Conservation (phyloP, 2,329 filamentous ascomycete genomes). For the Fusarium sp. region DNA sequence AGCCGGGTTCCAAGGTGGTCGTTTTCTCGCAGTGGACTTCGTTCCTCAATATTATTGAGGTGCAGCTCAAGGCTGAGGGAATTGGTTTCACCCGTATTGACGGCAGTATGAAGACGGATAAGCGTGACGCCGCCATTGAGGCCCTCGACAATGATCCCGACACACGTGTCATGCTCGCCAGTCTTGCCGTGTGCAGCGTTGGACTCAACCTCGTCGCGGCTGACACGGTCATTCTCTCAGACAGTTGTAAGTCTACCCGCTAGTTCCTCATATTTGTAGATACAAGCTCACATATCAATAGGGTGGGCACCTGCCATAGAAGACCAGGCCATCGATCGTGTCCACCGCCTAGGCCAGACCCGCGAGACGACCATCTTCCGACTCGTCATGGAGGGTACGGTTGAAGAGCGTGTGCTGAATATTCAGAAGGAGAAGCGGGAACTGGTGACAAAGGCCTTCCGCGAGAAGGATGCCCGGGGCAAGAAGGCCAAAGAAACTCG, state of each 20-base stretch:
- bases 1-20: constrained; percentile 75
- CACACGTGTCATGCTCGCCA: constrained; percentile 83
- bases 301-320: constrained; percentile 95
- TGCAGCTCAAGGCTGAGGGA: constrained; percentile 70
- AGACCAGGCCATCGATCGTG: constrained; percentile 89
- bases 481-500: constrained; percentile 69
- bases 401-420: constrained; percentile 84
- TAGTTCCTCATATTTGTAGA: not conserved
- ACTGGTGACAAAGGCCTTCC: constrained; percentile 82
- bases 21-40: constrained; percentile 84
- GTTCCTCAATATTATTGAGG: constrained; percentile 79
- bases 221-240: constrained; percentile 85
- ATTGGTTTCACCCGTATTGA: constrained; percentile 80
- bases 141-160: constrained; percentile 74
- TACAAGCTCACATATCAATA: constrained; percentile 34
- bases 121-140: constrained; percentile 79
- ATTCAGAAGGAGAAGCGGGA: constrained; percentile 84
- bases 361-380: constrained; percentile 83
- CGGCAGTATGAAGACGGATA: constrained; percentile 78
- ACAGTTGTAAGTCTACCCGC: constrained; percentile 70
- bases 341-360: constrained; percentile 87
- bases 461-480: constrained; percentile 69
- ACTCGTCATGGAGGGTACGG: constrained; percentile 81
- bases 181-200: constrained; percentile 84
- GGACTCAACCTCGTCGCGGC: constrained; percentile 89